These are phyloP conservation scores for Penicillium sclerotiorum DNA, from an alignment of 2,329 filamentous ascomycete genomes.

Conservation along the genomic window DNA sequence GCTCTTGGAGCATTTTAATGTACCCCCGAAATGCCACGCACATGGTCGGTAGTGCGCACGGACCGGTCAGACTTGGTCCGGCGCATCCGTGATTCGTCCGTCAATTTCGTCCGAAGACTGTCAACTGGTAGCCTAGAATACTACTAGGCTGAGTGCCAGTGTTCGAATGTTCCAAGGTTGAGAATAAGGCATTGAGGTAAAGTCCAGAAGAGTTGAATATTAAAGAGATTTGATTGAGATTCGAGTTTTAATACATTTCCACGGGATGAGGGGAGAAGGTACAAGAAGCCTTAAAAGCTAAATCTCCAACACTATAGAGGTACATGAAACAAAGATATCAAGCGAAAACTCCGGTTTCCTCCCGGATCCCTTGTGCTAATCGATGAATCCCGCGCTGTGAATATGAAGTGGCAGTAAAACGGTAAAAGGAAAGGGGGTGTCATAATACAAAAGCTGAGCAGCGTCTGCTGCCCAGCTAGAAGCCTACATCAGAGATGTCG, in stretches of 20 bases:
- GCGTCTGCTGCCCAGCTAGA: neutral
- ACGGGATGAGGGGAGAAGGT: slow-evolving; percentile 33
- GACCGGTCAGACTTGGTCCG: slow-evolving; percentile 7
- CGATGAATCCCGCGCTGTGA: slow-evolving; percentile 40
- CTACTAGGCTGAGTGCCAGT: too few species aligned
- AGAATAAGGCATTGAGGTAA: neutral
- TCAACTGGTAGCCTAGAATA: too few species aligned
- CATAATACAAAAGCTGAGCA: slow-evolving; percentile 34
- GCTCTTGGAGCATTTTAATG: too few species aligned
- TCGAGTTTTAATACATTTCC: slow-evolving; percentile 27
- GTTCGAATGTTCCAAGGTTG: neutral
- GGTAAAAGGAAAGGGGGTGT: slow-evolving; percentile 31
- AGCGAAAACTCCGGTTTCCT: slow-evolving; percentile 37
- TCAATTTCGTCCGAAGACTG: slow-evolving; percentile 26
- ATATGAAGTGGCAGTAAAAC: slow-evolving; percentile 31
- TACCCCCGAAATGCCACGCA: slow-evolving; percentile 3
- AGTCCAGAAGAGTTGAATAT: neutral
- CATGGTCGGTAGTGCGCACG: neutral
- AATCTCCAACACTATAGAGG: slow-evolving; percentile 37
- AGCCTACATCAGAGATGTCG: slow-evolving; percentile 5
- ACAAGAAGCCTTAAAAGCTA: slow-evolving; percentile 31
- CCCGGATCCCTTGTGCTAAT: slow-evolving; percentile 32
- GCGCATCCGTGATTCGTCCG: slow-evolving; percentile 19
- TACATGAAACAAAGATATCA: slow-evolving; percentile 39
- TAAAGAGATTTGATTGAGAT: slow-evolving; percentile 6